phyloP scores from a whole-genome alignment of 2,329 filamentous ascomycete genomes.

The Exophiala mesophila region DNA sequence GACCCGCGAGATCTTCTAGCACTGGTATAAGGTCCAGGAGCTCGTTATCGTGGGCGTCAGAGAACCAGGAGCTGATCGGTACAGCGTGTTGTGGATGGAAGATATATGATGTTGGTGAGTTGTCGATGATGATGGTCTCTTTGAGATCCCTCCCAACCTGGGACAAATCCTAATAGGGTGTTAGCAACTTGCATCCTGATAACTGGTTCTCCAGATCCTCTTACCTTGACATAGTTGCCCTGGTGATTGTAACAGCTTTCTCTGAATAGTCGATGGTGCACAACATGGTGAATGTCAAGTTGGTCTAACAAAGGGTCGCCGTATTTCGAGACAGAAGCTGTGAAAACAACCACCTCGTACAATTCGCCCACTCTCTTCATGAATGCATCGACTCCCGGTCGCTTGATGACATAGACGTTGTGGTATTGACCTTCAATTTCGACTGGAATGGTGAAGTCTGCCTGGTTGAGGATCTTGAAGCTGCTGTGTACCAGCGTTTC shows the following conservation, averaged over 20 bases:
- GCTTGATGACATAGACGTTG: conserved; percentile 99
- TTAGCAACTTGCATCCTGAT: conserved; percentile 8
- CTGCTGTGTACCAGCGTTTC: conserved; percentile 98
- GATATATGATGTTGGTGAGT: conserved; percentile 98
- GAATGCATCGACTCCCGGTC: conserved; percentile 96
- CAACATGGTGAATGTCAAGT: conserved; percentile 92
- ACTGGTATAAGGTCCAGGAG: conserved; percentile 95
- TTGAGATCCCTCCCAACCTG: conserved; percentile 92
- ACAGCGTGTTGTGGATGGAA: conserved; percentile 99
- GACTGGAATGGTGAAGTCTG: conserved; percentile 97
- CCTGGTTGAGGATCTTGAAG: conserved; percentile 98
- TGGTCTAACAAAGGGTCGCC: conserved; percentile 94
- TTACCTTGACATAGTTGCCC: conserved; percentile 91
- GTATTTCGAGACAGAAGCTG: conserved; percentile 98
- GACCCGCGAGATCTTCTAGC: conserved; percentile 87
- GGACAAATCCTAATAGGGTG: conserved; percentile 65
- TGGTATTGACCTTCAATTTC: conserved; percentile 99
- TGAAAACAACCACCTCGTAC: conserved; percentile 98
- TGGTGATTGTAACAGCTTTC: conserved; percentile 99
- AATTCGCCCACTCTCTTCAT: conserved; percentile 98
- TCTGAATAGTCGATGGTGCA: conserved; percentile 92
- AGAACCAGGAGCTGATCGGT: conserved; percentile 99
- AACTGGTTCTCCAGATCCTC: conserved; percentile 7
- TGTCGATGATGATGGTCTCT: conserved; percentile 99
- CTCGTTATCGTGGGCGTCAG: conserved; percentile 98